Evolutionary conservation across 192 early-diverging fungal genomes (phyloP).

Genomic region (Backusella tarrabulga): DNA sequence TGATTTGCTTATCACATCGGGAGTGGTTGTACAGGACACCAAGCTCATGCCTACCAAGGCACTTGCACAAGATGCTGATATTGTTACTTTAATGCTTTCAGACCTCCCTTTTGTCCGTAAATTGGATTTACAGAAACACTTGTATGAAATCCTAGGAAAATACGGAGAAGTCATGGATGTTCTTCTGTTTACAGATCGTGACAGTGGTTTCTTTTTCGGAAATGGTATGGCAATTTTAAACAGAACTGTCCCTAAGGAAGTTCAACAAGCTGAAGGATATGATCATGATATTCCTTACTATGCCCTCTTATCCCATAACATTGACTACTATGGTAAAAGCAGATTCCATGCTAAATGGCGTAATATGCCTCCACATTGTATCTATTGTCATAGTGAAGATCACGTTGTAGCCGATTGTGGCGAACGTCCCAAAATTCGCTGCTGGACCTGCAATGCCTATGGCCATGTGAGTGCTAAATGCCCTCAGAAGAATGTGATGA

Average conservation of each 20-base stretch:
- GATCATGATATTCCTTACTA: neutral
- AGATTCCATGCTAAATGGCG: neutral
- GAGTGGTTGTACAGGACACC: neutral
- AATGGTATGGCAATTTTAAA: neutral
- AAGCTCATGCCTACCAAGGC: neutral
- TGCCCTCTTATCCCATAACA: neutral
- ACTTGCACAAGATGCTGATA: neutral
- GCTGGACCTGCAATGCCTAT: neutral
- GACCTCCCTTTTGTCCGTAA: neutral
- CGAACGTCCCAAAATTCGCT: neutral
- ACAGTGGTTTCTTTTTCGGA: neutral
- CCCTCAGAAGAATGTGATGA: neutral
- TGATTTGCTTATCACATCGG: neutral
- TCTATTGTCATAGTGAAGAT: neutral
- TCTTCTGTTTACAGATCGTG: neutral
- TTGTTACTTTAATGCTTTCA: neutral
- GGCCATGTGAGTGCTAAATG: neutral
- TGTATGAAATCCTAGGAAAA: neutral
- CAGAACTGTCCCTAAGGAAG: neutral
- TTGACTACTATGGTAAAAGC: neutral
- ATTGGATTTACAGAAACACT: neutral
- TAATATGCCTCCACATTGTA: neutral
- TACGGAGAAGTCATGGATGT: neutral
- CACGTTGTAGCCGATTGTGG: neutral
- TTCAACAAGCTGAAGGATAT: too few species aligned